phyloP scores from a whole-genome alignment of 164 flowering plant genomes.

The Buxus sempervirens region DNA sequence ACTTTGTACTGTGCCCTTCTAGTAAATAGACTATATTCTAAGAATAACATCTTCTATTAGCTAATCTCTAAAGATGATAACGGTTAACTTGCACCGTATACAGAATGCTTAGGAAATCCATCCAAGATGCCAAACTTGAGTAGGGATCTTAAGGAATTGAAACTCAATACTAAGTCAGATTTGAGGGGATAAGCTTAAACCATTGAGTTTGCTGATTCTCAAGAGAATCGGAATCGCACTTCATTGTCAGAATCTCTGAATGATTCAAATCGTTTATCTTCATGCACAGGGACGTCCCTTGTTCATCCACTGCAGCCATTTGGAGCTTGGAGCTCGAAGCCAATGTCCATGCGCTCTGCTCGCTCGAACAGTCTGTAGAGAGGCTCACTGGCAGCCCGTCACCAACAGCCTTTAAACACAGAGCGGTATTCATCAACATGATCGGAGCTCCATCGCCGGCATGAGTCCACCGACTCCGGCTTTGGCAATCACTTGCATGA shows the following conservation, averaged over 20 bases:
- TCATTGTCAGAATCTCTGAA: constrained; percentile 26
- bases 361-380: constrained; percentile 32
- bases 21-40: no score
- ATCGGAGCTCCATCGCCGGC: constrained; percentile 20
- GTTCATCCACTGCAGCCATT: constrained; percentile 28
- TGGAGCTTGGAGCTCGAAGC: constrained; percentile 32
- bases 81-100: no score
- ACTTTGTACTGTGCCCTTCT: no score
- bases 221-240: constrained; percentile 28
- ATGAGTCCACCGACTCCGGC: constrained; percentile 28
- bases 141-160: no score
- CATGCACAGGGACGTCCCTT: constrained; percentile 36
- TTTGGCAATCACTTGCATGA: constrained; percentile 19
- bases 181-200: constrained; percentile 42
- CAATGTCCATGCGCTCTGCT: constrained; percentile 28
- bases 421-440: constrained; percentile 22
- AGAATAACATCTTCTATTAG: no score
- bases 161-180: constrained; percentile 11
- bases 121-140: neutral
- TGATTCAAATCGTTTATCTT: constrained; percentile 19
- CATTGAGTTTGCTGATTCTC: constrained; percentile 43
- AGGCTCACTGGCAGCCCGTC: constrained; percentile 27
- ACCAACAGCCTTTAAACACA: constrained; percentile 30
- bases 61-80: no score
- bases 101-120: no score